phyloP scores from a whole-genome alignment of 768 basidiomycete genomes.

The Chalciporus sphaerocephalus region DNA sequence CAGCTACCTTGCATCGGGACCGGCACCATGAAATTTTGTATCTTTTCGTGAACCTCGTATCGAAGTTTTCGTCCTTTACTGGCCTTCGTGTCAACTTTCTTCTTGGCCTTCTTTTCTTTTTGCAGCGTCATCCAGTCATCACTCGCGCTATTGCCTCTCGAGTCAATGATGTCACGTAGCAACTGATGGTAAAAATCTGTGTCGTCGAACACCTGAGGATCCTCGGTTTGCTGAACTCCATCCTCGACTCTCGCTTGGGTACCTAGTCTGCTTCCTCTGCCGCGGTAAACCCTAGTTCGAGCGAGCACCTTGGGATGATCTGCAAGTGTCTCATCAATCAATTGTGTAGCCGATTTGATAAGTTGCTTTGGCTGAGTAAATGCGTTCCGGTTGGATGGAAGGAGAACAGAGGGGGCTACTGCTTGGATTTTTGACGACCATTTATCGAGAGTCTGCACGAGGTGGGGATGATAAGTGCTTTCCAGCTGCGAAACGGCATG shows the following conservation, averaged over 20 bases:
- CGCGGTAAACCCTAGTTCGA: constrained; percentile 57
- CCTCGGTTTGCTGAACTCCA: constrained; percentile 33
- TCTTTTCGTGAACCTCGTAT: constrained; percentile 94
- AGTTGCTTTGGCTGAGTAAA: constrained; percentile 58
- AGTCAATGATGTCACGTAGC: constrained; percentile 86
- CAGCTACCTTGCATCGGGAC: constrained; percentile 63
- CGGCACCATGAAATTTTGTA: constrained; percentile 96
- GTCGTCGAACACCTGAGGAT: constrained; percentile 71
- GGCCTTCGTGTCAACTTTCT: constrained; percentile 92
- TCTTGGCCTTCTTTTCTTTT: constrained; percentile 69
- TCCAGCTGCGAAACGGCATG: constrained; percentile 45
- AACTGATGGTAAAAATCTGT: constrained; percentile 92
- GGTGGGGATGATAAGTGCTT: constrained; percentile 59
- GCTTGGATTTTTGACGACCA: constrained; percentile 97
- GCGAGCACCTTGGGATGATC: constrained; percentile 56
- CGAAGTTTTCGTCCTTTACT: constrained; percentile 93
- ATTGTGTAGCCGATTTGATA: constrained; percentile 62
- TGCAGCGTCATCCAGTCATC: constrained; percentile 65
- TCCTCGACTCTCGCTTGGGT: constrained; percentile 28
- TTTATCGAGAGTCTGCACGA: constrained; percentile 77
- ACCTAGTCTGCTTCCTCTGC: constrained; percentile 45
- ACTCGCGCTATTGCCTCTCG: constrained; percentile 42
- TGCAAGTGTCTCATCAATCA: constrained; percentile 69
- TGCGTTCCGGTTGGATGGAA: constrained; percentile 64
- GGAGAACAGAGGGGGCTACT: constrained; percentile 73